Conservation (phyloP, 108 stramenopile genomes). For the Cyclotella choctawhatcheeana region DNA sequence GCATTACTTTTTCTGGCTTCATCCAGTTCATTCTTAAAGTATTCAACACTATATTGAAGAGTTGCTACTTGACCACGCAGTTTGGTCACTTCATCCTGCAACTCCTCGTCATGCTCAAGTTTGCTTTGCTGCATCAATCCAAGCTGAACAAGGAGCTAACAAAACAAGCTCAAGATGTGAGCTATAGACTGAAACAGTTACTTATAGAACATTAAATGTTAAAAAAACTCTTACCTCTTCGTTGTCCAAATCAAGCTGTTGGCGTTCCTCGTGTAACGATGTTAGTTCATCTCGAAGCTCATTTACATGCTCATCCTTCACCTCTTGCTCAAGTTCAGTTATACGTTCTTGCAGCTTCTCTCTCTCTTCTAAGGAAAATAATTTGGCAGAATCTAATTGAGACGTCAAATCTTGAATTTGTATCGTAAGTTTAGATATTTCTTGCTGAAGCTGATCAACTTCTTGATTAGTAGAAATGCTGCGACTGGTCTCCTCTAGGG, state of each 20-base stretch:
- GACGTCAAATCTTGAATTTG: constrained; percentile 31
- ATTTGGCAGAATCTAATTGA: constrained; percentile 17
- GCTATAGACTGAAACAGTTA: no score
- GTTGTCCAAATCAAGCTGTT: constrained; percentile 66
- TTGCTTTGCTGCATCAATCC: constrained; percentile 76
- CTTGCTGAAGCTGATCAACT: neutral
- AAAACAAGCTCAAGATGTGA: no score
- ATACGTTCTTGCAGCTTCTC: constrained; percentile 34
- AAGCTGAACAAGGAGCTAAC: constrained; percentile 83
- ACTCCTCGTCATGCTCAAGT: constrained; percentile 50
- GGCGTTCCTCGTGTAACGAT: constrained; percentile 53
- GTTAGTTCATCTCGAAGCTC: constrained; percentile 53
- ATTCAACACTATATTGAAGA: constrained; percentile 21
- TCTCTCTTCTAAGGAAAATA: constrained; percentile 24
- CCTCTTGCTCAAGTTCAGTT: constrained; percentile 36
- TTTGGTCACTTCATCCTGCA: constrained; percentile 28
- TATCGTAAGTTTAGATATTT: constrained; percentile 13
- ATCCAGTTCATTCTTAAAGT: constrained; percentile 34
- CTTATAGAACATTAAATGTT: no score
- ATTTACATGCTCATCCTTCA: constrained; percentile 28
- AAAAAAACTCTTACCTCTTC: no score
- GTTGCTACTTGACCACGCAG: constrained; percentile 36
- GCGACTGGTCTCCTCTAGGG: constrained; percentile 29
- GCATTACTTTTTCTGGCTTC: constrained; percentile 1
- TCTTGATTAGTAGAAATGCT: neutral